Base-by-base conservation (phyloP, 352 stramenopile species). In the Globisporangium paroecandrum region DNA sequence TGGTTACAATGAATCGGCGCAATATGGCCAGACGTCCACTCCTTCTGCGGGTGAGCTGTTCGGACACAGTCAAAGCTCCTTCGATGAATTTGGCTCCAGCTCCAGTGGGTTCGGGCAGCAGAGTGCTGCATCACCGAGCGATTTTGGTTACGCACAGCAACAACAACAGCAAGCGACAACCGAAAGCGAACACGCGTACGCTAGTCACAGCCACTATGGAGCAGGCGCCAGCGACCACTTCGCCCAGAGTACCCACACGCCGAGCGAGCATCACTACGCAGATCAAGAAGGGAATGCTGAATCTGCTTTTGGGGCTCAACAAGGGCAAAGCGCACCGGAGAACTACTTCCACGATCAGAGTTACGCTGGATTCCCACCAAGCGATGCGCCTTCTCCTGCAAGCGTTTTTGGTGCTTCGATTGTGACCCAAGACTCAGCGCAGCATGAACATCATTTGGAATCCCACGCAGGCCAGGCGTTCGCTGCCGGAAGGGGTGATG, bases 41-140 rank as follows among this genome's bases (percentile, higher is more conserved):
- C 18, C 72, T 54, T 73, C 72, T 53, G 66, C 66, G 6, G 64
- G 70, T 62, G 60, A 69, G 57, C 58, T 67, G 8, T 84, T 83
- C 69, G 70, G 66, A 8, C 66, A 73, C 20, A 62, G 46, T 56
- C 54, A 46, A 54, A 61, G 72, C 47, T 64, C 56, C 15, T 61
- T 62, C 18, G 56, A 70, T n/a, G 49, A 47, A 1, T 66, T 63
- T 32, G 62, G 57, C 43, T 55, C 66, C 5, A 63, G 38, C n/a
- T 58, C 64, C 18, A 59, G 57, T 68, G 27, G 29, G 3, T 71
- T 65, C 38, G 51, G 49, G 1, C 61, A 71, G 9, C 58, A 71
- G 29, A 22, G 18, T 51, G 43, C 57, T 64, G 13, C 27, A 41
- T 20, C 43, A 9, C n/a, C 60, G 46, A 58, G 13, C 61, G 61